A percentile compares a stretch with the other conserved stretches of the same genome.
Conservation (phyloP, 768 basidiomycete species). For the Tubosaeta sp. region DNA sequence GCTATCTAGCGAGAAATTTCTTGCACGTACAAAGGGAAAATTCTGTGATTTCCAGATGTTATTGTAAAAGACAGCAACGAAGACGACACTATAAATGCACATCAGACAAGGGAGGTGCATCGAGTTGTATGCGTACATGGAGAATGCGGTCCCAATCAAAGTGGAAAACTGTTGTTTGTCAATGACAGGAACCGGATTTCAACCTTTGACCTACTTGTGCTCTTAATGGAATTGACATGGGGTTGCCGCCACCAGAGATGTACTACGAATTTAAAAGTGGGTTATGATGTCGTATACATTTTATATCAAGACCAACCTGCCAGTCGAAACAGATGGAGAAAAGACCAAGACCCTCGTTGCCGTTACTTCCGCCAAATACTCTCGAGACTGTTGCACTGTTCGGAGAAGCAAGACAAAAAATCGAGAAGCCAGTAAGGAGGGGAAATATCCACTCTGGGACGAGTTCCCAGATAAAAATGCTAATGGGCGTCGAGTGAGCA, state of each 20-base stretch:
- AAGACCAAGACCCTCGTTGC: constrained; percentile 59
- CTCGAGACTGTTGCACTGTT: constrained; percentile 48
- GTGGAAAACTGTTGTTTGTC: constrained; percentile 34
- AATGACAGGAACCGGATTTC: not conserved
- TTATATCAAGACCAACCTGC: constrained; percentile 39
- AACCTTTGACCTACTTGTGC: constrained; percentile 34
- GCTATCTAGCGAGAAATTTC: not conserved
- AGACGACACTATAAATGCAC: constrained; percentile 27
- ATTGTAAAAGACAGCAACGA: constrained; percentile 34
- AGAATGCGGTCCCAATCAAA: constrained; percentile 47
- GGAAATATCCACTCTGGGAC: constrained; percentile 44
- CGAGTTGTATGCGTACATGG: constrained; percentile 37
- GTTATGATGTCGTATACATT: not conserved
- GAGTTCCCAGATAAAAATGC: constrained; percentile 31
- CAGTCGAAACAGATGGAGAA: constrained; percentile 60
- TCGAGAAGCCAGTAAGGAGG: constrained; percentile 55
- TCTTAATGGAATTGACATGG: constrained; percentile 50
- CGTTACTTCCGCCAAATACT: constrained; percentile 58
- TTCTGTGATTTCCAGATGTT: constrained; percentile 56
- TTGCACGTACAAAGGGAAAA: constrained; percentile 53
- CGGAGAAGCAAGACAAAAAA: constrained; percentile 55
- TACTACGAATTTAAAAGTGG: constrained; percentile 13
- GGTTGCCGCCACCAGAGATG: constrained; percentile 32
- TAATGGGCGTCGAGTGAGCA: constrained; percentile 10
- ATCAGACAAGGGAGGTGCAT: not conserved